Percentiles rank a stretch among this genome's conserved stretches.
phyloP scores from a whole-genome alignment of 2,329 filamentous ascomycete species.

The Phaeosphaeria sp. region DNA sequence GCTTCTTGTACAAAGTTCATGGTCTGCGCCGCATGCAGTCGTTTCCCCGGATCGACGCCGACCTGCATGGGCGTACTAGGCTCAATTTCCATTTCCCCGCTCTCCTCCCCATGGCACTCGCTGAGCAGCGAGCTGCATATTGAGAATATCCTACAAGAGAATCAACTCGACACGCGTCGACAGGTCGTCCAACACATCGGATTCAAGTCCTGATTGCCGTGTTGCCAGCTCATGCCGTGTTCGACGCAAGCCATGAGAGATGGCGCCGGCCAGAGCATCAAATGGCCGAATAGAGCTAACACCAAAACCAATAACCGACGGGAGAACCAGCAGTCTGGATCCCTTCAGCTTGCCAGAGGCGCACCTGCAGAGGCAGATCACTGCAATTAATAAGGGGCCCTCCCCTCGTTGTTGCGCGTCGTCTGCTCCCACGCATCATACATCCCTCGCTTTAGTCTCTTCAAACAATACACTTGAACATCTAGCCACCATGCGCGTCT shows the following conservation, averaged over 20 bases:
- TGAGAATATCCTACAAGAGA: neutral
- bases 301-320: neutral
- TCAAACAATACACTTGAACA: neutral
- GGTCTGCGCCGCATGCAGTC: neutral
- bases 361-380: neutral
- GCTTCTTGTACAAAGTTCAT: neutral
- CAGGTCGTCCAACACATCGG: neutral
- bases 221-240: neutral
- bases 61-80: neutral
- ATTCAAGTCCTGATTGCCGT: neutral
- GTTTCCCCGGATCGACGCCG: neutral
- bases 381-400: neutral
- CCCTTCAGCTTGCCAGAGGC: neutral
- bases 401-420: neutral
- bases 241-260: neutral
- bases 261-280: neutral
- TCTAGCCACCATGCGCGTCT: slow-evolving; percentile 33
- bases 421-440: neutral
- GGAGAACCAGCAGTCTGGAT: slow-evolving; percentile 2
- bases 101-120: neutral
- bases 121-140: neutral
- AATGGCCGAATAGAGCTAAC: neutral
- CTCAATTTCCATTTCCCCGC: neutral
- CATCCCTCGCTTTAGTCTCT: neutral
- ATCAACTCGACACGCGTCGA: neutral